Evolutionary conservation across 345 rosid species (phyloP), one percentile per base, ranked within the genome.

Genomic region (Acer negundo): DNA sequence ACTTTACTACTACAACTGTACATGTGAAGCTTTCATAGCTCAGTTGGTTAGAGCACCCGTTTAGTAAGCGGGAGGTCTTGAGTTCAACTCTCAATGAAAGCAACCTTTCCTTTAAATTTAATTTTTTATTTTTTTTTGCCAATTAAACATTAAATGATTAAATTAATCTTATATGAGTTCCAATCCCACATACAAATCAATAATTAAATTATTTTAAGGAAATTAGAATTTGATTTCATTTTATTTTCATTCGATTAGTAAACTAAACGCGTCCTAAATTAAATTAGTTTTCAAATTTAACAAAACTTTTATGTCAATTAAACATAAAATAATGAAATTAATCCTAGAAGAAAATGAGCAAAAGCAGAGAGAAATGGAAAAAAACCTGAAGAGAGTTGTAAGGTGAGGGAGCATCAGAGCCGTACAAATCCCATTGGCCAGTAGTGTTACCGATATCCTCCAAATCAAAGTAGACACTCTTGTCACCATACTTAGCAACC

Each of bases 11-110:
- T 35, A 35, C 6, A 35, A 42, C 10, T 42, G 23, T 2, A 1
- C 2, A 5, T n/a, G n/a, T 2, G 22, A 56, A 20, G 94, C 97
- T 94, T 84, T 92, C 88, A 86, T 92, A 89, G 97, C 95, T 92
- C 93, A 92, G 94, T 89, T 90, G 97, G 95, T 93, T 93, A 92
- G 94, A 89, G 94, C 96, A 90, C 89, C 92, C 89, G 93, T 88
- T 91, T 93, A 89, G 93, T 89, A 90, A 89, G 93, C 91, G 90
- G 94, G 94, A 94, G 95, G 94, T 93, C 93, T 89, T 91, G 92
- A 92, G 97, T 94, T 94, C 94, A 15, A 90, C 92, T 94, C 89
- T 90, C 95, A 90, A 92, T 79, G 90, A 92, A 80, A 90, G 97
- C 96, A 91, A 35, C 1, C 38, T 0, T 35, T 4, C 38, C 6